phyloP scores from a whole-genome alignment of 768 basidiomycete genomes.

The Sutorius australiensis region DNA sequence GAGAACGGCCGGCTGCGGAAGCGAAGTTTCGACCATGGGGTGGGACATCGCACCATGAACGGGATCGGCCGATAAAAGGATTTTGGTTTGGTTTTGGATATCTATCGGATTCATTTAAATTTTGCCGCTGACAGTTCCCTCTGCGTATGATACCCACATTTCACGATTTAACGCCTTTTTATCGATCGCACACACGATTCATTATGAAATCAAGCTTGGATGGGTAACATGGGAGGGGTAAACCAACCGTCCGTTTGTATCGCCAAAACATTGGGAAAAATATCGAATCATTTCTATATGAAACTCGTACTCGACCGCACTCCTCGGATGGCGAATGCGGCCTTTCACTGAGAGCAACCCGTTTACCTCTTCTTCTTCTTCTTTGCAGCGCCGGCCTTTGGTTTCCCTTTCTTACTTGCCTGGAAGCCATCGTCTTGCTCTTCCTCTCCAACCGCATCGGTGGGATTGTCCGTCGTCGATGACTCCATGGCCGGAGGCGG shows the following conservation, averaged over 20 bases:
- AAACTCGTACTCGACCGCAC: slow-evolving; percentile 5
- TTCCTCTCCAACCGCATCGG: slow-evolving; percentile 4
- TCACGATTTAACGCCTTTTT: not conserved
- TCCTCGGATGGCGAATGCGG: not conserved
- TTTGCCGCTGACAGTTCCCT: not conserved
- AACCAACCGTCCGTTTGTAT: not conserved
- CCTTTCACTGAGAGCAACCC: not conserved
- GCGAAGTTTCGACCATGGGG: slow-evolving; percentile 32
- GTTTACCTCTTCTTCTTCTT: slow-evolving; percentile 16
- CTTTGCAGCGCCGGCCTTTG: not conserved
- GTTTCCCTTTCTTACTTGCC: not conserved
- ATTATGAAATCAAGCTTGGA: not conserved
- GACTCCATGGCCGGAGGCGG: not conserved
- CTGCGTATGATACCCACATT: slow-evolving; percentile 5
- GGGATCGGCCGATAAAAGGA: slow-evolving; percentile 39
- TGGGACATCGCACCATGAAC: slow-evolving; percentile 50
- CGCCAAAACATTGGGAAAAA: not conserved
- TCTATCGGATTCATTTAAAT: slow-evolving; percentile 7
- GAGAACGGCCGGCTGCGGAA: slow-evolving; percentile 50
- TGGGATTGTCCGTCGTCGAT: slow-evolving; percentile 11
- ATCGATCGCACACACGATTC: not conserved
- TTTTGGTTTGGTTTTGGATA: not conserved
- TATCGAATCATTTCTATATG: not conserved
- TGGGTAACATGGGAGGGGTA: slow-evolving; percentile 4
- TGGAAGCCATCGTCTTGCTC: not conserved